phyloP scores from a whole-genome alignment of 106 monocot species.

The Phalaenopsis aphrodite region DNA sequence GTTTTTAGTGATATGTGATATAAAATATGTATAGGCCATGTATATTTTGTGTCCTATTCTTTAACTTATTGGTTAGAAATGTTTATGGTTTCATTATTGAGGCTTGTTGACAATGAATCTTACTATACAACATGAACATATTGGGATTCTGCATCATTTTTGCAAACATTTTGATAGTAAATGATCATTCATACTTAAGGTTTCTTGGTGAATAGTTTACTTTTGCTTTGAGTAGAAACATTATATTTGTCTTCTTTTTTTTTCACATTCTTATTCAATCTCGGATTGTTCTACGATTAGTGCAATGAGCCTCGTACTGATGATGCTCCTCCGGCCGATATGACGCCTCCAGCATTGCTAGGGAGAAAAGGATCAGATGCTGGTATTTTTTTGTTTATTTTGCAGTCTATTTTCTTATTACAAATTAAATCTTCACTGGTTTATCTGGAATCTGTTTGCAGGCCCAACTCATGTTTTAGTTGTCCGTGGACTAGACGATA shows the following conservation, averaged over 20 bases:
- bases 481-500: slow-evolving; percentile 98
- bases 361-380: slow-evolving; percentile 78
- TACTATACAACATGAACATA: not conserved
- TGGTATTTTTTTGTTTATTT: slow-evolving; percentile 31
- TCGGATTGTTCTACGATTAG: slow-evolving; percentile 23
- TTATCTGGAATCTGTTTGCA: slow-evolving; percentile 15
- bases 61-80: not conserved
- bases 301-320: slow-evolving; percentile 87
- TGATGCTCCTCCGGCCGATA: slow-evolving; percentile 80
- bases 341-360: slow-evolving; percentile 32
- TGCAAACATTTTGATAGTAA: not conserved
- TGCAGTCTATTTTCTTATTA: not conserved
- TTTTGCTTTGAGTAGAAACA: not conserved
- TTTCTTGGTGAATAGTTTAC: not conserved
- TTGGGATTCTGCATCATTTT: not conserved
- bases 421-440: slow-evolving; percentile 2
- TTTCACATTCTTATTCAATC: not conserved
- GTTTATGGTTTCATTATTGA: not conserved
- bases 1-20: too few species aligned
- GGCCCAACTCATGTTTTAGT: slow-evolving; percentile 97
- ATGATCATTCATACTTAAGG: not conserved
- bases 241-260: not conserved
- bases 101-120: not conserved
- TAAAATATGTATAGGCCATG: not conserved
- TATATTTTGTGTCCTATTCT: not conserved